phyloP scores from a whole-genome alignment of 495 filamentous ascomycete species.

The Aspergillus bertholletiae region DNA sequence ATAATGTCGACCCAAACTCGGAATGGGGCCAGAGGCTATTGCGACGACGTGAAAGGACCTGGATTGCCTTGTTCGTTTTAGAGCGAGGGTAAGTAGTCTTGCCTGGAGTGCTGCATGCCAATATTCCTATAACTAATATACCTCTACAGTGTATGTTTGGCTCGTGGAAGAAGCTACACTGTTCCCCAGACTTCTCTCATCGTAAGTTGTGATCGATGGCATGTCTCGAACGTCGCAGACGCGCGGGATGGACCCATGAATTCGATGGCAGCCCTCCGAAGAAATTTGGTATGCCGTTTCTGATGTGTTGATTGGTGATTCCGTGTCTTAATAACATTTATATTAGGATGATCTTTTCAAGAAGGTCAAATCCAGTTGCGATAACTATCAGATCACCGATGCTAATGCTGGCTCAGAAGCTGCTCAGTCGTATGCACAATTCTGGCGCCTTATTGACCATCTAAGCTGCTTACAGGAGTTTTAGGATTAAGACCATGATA shows the following conservation, averaged over 20 bases:
- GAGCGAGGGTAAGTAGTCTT: constrained; percentile 54
- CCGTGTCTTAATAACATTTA: not conserved
- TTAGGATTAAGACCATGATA: constrained; percentile 56
- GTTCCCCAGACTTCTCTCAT: constrained; percentile 62
- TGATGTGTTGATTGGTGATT: constrained; percentile 7
- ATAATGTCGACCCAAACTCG: constrained; percentile 56
- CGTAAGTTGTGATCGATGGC: constrained; percentile 65
- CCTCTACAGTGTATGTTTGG: constrained; percentile 57
- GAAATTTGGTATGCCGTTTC: constrained; percentile 53
- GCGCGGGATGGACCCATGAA: constrained; percentile 64
- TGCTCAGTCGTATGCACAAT: constrained; percentile 49
- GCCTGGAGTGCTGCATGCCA: not conserved
- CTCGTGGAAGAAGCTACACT: constrained; percentile 63
- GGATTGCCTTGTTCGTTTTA: constrained; percentile 70
- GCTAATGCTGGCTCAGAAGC: constrained; percentile 49
- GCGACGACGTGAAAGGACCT: constrained; percentile 62
- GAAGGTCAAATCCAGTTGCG: constrained; percentile 59
- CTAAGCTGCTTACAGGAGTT: constrained; percentile 2
- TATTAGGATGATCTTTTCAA: constrained; percentile 56
- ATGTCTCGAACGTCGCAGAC: constrained; percentile 58
- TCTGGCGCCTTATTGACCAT: not conserved
- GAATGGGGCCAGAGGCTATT: constrained; percentile 56
- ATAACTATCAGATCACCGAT: constrained; percentile 51
- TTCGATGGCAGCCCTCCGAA: constrained; percentile 63
- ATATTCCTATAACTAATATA: not conserved